Base-by-base conservation (phyloP, 345 rosid genomes). In the Stellera chamaejasme region DNA sequence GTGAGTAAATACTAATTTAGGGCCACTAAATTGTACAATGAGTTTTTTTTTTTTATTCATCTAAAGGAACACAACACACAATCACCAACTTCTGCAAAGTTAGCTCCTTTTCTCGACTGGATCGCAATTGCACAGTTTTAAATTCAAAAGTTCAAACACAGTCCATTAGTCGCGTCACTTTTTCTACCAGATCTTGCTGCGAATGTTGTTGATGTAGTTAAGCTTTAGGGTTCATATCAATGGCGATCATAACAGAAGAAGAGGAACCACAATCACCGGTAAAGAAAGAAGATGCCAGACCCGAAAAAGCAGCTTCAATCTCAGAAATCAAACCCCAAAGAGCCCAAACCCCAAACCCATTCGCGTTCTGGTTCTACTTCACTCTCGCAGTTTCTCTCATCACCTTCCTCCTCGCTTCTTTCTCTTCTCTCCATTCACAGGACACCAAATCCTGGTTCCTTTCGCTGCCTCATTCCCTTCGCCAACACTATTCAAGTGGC, bases 391-490 rank as follows among this genome's bases (percentile, higher is more conserved):
- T 82, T 45, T 80, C 95, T 48, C 61, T 88, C 36, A 27, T 82
- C 56, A 79, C 95, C 16, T 56, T 77, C 62, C 11, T 79, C 73
- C 73, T 79, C 26, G 36, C 64, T 25, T 68, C 75, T 49, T 47
- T 79, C 68, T 72, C 83, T 27, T 70, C 80, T 46, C 65, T 73
- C 64, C 65, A 70, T 32, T 60, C 68, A 3, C 70, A 53, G 15
- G 92, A 92, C 66, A 87, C 98, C 43, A 92, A 77, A 52, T 77
- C 93, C 15, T 92, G 90, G 85, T 92, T 88, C 60, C 93, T 92
- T 60, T 69, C 90, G 41, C 82, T 92, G 13, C 81, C 90, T 13
- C 43, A 67, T 52, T 56, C 83, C 13, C 88, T 92, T 11, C 95
- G 98, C 52, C 88, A 75, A 11, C 89, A 92, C 69, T 84, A 84